Base-by-base conservation (phyloP, 345 rosid genomes). In the Cardamine resedifolia region DNA sequence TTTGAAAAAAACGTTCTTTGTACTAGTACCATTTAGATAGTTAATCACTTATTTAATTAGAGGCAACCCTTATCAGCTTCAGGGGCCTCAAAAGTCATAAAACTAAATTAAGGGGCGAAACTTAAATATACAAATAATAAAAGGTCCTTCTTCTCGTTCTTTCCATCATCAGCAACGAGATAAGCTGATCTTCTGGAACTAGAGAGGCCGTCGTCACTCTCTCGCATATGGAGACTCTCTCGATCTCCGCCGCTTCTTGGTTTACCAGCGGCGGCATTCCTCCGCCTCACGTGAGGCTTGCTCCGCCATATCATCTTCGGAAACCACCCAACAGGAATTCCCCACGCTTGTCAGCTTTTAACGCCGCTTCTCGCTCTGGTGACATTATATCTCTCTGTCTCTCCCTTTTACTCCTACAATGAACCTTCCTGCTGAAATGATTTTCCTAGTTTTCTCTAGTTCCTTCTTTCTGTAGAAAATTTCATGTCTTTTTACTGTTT, bases 341-440 rank as follows among this genome's bases (percentile, higher is more conserved):
- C 57, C 43, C 60, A 16, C 50, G 85, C 5, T 55, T 83, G 59
- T 75, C 80, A 21, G 73, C 82, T 6, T 68, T 62, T 10, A 87
- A 81, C 70, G 64, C 94, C 27, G 81, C 83, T 74, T 60, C 84
- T 75, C 77, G 72, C 19, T 79, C 89, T 51, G 89, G 96, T 93
- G 16, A 57, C 48, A 21, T 1, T 48, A 63, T 44, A 50, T 31
- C 56, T 56, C n/a, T 56, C 45, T 48, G 26, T 3, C n/a, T n/a
- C n/a, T n/a, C n/a, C 1, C 5, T 57, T 21, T 21, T 26, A 3
- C 53, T 0, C 44, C 12, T 34, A 64, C 47, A 39, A 19, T 30
- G 44, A 55, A 9, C 11, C 21, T 23, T 27, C 5, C 14, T 24
- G 12, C n/a, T 49, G 5, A 6, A 10, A 48, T 61, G 4, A 30